phyloP scores from a whole-genome alignment of 176 grass and related monocot species.

The Oryza nivara region DNA sequence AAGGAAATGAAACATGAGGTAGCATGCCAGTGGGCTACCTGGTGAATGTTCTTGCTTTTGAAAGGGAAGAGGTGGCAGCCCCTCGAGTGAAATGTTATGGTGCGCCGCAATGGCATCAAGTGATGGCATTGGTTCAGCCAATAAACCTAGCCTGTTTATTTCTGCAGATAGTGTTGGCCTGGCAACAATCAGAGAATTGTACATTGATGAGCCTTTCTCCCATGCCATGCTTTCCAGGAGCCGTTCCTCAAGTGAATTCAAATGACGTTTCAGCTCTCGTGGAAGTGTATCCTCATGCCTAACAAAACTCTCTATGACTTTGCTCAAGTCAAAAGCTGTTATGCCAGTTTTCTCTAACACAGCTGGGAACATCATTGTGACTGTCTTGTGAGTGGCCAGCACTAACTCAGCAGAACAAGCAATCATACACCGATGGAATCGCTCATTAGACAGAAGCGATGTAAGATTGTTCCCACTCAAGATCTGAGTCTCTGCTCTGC shows the following conservation, averaged over 20 bases:
- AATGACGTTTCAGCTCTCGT: conserved; percentile 89
- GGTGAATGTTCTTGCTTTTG: conserved; percentile 66
- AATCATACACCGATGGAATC: conserved; percentile 97
- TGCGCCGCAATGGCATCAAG: conserved; percentile 85
- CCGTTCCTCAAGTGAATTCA: conserved; percentile 94
- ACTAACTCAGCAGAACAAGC: conserved; percentile 95
- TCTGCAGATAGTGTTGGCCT: conserved; percentile 75
- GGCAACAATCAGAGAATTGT: conserved; percentile 93
- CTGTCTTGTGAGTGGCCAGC: conserved; percentile 95
- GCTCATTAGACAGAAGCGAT: conserved; percentile 79
- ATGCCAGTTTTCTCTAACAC: conserved; percentile 98
- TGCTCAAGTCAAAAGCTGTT: conserved; percentile 96
- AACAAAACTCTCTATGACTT: conserved; percentile 98
- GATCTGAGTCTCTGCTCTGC: conserved; percentile 81
- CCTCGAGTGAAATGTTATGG: conserved; percentile 71
- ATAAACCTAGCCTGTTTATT: conserved; percentile 77
- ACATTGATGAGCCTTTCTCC: conserved; percentile 98
- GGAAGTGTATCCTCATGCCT: conserved; percentile 96
- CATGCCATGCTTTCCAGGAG: conserved; percentile 95
- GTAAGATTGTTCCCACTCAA: conserved; percentile 80
- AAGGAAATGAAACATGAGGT: conserved; percentile 15
- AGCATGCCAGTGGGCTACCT: conserved; percentile 44
- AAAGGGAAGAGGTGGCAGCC: conserved; percentile 77
- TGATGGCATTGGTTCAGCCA: conserved; percentile 96
- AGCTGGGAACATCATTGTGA: conserved; percentile 94